These are phyloP conservation scores for Tulasnella sp. DNA, from an alignment of 768 basidiomycete species.

Conservation along the genomic window DNA sequence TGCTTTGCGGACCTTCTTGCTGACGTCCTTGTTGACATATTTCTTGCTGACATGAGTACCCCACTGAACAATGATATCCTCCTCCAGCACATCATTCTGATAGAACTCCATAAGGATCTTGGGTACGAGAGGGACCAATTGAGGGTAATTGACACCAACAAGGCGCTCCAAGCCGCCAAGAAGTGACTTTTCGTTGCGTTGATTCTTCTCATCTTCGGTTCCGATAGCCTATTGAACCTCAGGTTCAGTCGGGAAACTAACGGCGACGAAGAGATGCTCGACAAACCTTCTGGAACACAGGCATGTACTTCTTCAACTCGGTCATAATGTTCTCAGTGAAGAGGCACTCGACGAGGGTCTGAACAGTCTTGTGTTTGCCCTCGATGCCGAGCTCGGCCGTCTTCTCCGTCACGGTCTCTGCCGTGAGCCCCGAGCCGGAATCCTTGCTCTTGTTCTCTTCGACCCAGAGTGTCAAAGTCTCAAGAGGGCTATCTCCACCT, in stretches of 20 bases:
- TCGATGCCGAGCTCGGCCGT: conserved; percentile 85
- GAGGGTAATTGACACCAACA: conserved; percentile 66
- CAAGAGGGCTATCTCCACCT: conserved; percentile 77
- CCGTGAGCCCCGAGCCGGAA: conserved; percentile 43
- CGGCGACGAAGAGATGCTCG: not conserved
- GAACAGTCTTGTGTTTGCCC: conserved; percentile 87
- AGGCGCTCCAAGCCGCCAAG: conserved; percentile 88
- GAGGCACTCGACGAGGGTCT: conserved; percentile 73
- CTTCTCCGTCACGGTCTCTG: conserved; percentile 73
- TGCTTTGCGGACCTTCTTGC: conserved; percentile 93
- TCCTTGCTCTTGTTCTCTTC: conserved; percentile 39
- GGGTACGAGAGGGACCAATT: conserved; percentile 62
- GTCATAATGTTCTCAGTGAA: conserved; percentile 65
- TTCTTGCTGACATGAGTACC: conserved; percentile 95
- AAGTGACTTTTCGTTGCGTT: conserved; percentile 92
- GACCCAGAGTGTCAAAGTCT: conserved; percentile 75
- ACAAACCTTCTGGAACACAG: conserved; percentile 70
- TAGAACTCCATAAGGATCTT: conserved; percentile 93
- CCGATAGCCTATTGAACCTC: conserved; percentile 11
- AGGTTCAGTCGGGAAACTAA: not conserved
- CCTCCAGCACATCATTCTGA: conserved; percentile 85
- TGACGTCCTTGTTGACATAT: conserved; percentile 88
- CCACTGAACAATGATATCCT: conserved; percentile 85
- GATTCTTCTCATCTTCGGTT: conserved; percentile 71
- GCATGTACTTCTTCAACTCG: conserved; percentile 56